Conservation (phyloP, 73 alveolate genomes). For the Uronychia binucleata region DNA sequence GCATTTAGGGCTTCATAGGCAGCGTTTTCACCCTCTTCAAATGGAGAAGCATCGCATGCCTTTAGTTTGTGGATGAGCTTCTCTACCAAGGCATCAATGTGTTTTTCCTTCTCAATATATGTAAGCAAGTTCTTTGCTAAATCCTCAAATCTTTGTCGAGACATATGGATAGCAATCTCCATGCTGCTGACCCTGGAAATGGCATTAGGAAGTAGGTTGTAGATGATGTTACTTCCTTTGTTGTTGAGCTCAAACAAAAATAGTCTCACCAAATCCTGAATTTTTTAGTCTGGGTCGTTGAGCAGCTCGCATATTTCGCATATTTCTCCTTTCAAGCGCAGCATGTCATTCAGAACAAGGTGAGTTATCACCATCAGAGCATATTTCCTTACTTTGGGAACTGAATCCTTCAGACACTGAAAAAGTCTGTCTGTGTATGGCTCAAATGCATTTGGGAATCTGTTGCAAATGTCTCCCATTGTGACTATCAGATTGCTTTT, state of each 20-base stretch:
- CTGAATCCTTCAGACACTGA: constrained; percentile 67
- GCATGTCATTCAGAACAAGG: constrained; percentile 91
- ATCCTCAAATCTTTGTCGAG: constrained; percentile 64
- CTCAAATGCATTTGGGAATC: constrained; percentile 86
- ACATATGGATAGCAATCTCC: constrained; percentile 35
- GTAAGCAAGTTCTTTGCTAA: constrained; percentile 75
- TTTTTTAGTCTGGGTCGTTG: constrained; percentile 68
- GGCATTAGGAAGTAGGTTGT: constrained; percentile 90
- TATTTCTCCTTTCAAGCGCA: constrained; percentile 89
- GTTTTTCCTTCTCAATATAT: constrained; percentile 87
- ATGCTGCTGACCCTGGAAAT: constrained; percentile 76
- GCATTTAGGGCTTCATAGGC: constrained; percentile 16
- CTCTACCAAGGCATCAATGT: constrained; percentile 82
- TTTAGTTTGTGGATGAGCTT: constrained; percentile 73
- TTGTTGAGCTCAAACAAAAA: constrained; percentile 87
- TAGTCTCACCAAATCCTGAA: constrained; percentile 73
- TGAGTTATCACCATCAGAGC: constrained; percentile 91
- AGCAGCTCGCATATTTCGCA: constrained; percentile 83
- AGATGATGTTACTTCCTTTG: constrained; percentile 84
- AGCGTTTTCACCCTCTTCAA: constrained; percentile 6
- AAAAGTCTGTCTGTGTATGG: constrained; percentile 67
- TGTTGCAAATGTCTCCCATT: constrained; percentile 86
- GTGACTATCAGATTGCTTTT: constrained; percentile 81
- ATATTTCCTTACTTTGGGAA: constrained; percentile 74
- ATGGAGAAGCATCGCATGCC: constrained; percentile 42